Evolutionary conservation across 192 early-diverging fungal genomes (phyloP).

Genomic region (Mortierella alpina): DNA sequence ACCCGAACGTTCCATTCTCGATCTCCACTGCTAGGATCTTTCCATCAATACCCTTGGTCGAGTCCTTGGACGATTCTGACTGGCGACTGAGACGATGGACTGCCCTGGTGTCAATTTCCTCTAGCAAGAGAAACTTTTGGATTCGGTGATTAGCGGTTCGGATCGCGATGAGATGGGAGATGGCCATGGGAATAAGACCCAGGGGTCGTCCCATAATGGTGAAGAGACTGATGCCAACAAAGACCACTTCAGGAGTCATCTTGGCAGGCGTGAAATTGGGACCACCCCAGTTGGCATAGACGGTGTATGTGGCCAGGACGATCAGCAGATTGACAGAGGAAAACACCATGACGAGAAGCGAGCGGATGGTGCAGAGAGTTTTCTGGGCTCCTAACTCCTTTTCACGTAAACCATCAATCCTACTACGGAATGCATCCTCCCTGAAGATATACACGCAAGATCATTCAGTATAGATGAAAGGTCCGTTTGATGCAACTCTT

Average conservation of each 20-base stretch:
- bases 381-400: constrained; percentile 25
- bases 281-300: constrained; percentile 37
- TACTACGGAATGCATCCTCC: constrained; percentile 28
- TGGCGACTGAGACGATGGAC: constrained; percentile 8
- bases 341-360: constrained; percentile 29
- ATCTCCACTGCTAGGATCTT: constrained; percentile 24
- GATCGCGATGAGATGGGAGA: constrained; percentile 63
- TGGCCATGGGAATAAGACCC: constrained; percentile 62
- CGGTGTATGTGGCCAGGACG: constrained; percentile 23
- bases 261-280: constrained; percentile 32
- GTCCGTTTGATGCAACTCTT: background rate
- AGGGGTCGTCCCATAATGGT: constrained; percentile 68
- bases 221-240: constrained; percentile 73
- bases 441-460: background rate
- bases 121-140: constrained; percentile 48
- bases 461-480: background rate
- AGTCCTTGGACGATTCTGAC: background rate
- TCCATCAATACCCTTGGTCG: background rate
- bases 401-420: constrained; percentile 17
- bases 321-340: constrained; percentile 39
- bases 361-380: constrained; percentile 11
- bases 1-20: constrained; percentile 31
- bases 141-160: constrained; percentile 67
- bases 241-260: constrained; percentile 60
- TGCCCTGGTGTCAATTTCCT: constrained; percentile 26